Evolutionary conservation across 2,329 filamentous ascomycete genomes (phyloP), one percentile per base, ranked within the genome.

Genomic region (Proliferodiscus dingleyae): DNA sequence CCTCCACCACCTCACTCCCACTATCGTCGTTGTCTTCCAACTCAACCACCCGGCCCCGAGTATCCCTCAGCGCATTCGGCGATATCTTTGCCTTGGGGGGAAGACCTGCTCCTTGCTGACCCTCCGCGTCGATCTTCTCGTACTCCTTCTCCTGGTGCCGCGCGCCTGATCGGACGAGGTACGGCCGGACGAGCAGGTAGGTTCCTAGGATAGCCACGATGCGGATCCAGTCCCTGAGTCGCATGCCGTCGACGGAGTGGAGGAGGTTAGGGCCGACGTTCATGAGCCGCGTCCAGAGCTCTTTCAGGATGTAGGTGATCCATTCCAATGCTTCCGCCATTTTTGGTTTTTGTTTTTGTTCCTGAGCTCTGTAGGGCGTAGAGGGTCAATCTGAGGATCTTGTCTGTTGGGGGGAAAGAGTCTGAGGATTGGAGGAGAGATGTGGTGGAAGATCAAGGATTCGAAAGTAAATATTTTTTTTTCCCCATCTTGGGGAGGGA

Each of bases 111-210:
- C 11, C 6, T 6, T 26, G 6, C 24, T 37, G 28, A 18, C 67
- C 65, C 7, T 63, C 60, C 19, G 47, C 55, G 30, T 69, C 66
- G 5, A 67, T 54, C 29, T 67, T 73, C 57, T 83, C 80, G 61
- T 85, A 72, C 61, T 83, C 73, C 59, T 74, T 74, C 63, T 81
- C 77, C 61, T 87, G 80, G 52, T 74, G 67, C 58, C 77, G 79
- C 49, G 74, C 78, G 56, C 80, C 81, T 29, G 80, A 66, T 61
- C 83, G 84, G 59, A 90, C 73, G 41, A 90, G 65, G 63, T 88
- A 89, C 0, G 87, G 87, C 1, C 88, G 81, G 19, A 89, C 59
- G 42, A 93, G 75, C 53, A 82, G 62, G 70, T 91, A 94, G 45
- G 78, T 82, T 58, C 87, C 79, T 16, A 89, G 77, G 50, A 89